phyloP scores from a whole-genome alignment of 495 filamentous ascomycete species.

The Tuber magnatum region DNA sequence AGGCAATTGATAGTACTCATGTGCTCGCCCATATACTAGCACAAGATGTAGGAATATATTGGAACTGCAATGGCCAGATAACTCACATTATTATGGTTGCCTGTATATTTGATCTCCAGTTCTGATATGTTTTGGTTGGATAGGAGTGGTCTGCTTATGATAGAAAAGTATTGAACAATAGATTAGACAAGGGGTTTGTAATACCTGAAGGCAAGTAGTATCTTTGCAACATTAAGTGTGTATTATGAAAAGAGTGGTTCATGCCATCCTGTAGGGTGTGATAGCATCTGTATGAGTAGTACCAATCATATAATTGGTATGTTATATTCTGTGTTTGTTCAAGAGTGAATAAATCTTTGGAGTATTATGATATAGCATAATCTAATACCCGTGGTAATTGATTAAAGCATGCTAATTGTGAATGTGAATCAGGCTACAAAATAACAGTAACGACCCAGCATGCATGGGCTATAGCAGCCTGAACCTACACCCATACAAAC shows the following conservation, averaged over 20 bases:
- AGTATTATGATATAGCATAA: too few species aligned
- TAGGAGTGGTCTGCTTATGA: slow-evolving; percentile 23
- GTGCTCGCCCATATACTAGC: slow-evolving; percentile 7
- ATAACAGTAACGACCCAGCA: too few species aligned
- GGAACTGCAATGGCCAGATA: too few species aligned
- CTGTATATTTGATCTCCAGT: slow-evolving; percentile 10
- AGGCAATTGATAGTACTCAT: slow-evolving; percentile 28
- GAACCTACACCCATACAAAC: too few species aligned
- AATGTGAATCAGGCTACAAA: too few species aligned
- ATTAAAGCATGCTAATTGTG: slow-evolving; percentile 5
- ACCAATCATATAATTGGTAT: neutral
- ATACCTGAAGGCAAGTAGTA: slow-evolving; percentile 20
- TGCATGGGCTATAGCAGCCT: too few species aligned
- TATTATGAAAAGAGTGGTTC: neutral
- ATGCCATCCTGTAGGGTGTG: slow-evolving; percentile 8
- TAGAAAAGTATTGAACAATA: slow-evolving; percentile 4
- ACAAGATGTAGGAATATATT: too few species aligned
- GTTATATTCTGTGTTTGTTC: too few species aligned
- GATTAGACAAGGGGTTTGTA: too few species aligned
- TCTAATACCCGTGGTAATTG: neutral
- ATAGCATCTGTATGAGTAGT: too few species aligned
- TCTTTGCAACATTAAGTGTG: slow-evolving; percentile 16
- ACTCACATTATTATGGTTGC: slow-evolving; percentile 15
- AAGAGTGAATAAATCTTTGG: too few species aligned
- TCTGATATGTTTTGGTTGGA: slow-evolving; percentile 15